Base-by-base conservation (phyloP, 352 stramenopile genomes). In the Pythium angustatum region DNA sequence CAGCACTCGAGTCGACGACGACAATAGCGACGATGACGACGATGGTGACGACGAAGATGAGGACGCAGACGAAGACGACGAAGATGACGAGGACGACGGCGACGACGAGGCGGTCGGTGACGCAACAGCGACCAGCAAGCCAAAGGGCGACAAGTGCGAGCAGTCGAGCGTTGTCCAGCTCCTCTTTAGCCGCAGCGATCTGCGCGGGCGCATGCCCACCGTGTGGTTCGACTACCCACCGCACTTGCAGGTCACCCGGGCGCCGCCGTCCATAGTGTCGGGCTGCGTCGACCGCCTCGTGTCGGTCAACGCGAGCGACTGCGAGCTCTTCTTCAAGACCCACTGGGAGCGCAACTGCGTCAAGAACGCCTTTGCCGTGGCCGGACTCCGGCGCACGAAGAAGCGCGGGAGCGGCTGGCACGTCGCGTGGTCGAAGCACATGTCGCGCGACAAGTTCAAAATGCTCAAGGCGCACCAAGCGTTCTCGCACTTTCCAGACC, bases 311-410 rank as follows among this genome's bases (percentile, higher is more conserved):
- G 49, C 73, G 8, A 66, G 66, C 31, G 61, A 85, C 17, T 68
- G 79, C 3, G 62, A 62, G 34, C 61, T 91, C 12, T 76, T 85
- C 28, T 97, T 90, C 73, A 91, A 91, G 58, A 91, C 84, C 3
- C 88, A 94, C 38, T 97, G 91, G 91, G 91, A 97, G 57, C 84
- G 91, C 30, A 97, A 97, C 67, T 96, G 88, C 62, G 85, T 97
- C n/a, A 97, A 96, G 69, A 95, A 97, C 50, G 85, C 89, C 0
- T 96, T 97, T 50, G 79, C 77, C 10, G 73, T 76, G 9, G 89
- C 89, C 0, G 91, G 91, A 0, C 69, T 97, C 34, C 64, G 66
- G 2, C 83, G 88, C 19, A 86, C 79, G 12, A 74, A 71, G 54
- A 89, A 87, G 58, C 84, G 79, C 28, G 83, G 72, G 76, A 75